These are phyloP conservation scores for Naganishia sp. DNA, from an alignment of 1,284 basidiomycete genomes.

Conservation along the genomic window DNA sequence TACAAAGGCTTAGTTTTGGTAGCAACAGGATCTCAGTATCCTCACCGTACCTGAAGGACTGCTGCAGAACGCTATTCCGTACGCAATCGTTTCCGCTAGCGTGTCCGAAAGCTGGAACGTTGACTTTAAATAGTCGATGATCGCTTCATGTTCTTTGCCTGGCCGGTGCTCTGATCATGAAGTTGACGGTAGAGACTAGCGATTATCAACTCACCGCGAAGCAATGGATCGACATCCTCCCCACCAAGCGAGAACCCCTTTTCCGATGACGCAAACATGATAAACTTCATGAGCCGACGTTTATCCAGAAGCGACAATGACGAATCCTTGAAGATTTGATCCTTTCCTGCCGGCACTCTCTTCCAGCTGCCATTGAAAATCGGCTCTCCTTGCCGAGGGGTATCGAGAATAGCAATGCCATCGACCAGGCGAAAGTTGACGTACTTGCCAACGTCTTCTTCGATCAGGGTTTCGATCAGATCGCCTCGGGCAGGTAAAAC, in stretches of 20 bases:
- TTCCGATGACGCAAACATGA: constrained; percentile 78
- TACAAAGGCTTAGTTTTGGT: constrained; percentile 5
- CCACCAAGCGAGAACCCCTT: constrained; percentile 56
- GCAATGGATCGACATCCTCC: constrained; percentile 14
- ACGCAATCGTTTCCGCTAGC: constrained; percentile 65
- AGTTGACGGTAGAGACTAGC: constrained; percentile 58
- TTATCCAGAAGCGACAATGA: constrained; percentile 79
- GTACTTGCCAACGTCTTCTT: constrained; percentile 85
- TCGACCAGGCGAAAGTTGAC: constrained; percentile 88
- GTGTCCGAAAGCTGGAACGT: constrained; percentile 65
- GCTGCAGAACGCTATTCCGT: constrained; percentile 69
- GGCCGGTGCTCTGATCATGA: not conserved
- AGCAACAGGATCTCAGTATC: constrained; percentile 19
- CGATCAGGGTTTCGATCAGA: constrained; percentile 75
- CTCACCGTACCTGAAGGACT: constrained; percentile 31
- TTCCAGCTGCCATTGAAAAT: constrained; percentile 42
- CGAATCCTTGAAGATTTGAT: constrained; percentile 88
- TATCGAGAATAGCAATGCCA: constrained; percentile 57
- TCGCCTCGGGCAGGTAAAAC: constrained; percentile 78
- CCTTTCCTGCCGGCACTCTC: constrained; percentile 84
- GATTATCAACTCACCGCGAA: constrained; percentile 43
- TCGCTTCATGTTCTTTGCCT: constrained; percentile 8
- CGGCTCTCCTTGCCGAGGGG: constrained; percentile 24
- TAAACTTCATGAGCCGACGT: constrained; percentile 86
- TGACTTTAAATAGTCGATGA: constrained; percentile 8